A percentile compares a stretch with the other conserved stretches of the same genome.
phyloP scores from a whole-genome alignment of 345 rosid species.

The Gossypium raimondii region DNA sequence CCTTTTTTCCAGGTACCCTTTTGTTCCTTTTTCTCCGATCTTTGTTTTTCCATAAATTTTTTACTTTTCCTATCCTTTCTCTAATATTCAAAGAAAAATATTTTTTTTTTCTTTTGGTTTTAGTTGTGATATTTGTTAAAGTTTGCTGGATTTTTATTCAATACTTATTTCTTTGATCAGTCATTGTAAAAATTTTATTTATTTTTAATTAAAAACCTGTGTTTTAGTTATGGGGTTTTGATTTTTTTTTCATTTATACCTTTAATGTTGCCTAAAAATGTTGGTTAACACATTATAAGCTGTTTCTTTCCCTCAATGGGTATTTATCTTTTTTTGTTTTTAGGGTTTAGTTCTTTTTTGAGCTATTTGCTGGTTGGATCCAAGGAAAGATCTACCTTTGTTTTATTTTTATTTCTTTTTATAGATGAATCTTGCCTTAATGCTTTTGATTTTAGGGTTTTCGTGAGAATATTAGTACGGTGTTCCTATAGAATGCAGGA shows the following conservation, averaged over 20 bases:
- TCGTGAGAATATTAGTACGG: slow-evolving; percentile 3
- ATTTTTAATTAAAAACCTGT: not conserved
- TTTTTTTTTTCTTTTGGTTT: not conserved
- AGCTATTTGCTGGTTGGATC: slow-evolving; percentile 20
- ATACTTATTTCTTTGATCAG: slow-evolving; percentile 15
- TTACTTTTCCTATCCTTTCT: not conserved
- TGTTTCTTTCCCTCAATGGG: slow-evolving; percentile 15
- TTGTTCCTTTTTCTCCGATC: slow-evolving; percentile 13
- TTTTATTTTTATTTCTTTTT: not conserved
- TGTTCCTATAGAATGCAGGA: not conserved
- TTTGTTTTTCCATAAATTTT: not conserved
- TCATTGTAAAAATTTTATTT: not conserved
- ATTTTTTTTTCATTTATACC: not conserved
- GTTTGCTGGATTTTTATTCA: not conserved
- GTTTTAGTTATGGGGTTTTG: not conserved
- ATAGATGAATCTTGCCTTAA: not conserved
- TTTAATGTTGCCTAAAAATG: slow-evolving; percentile 18
- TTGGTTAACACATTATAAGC: slow-evolving; percentile 12
- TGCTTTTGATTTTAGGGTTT: slow-evolving; percentile 13
- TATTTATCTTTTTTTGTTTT: slow-evolving; percentile 1
- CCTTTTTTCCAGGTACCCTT: slow-evolving; percentile 23
- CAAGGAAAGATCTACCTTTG: slow-evolving; percentile 16
- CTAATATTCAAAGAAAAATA: not conserved
- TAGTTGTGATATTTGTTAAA: not conserved
- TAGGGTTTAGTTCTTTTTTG: slow-evolving; percentile 23